Evolutionary conservation across 768 basidiomycete species (phyloP).

Genomic region (Cystobasidium tubakii): DNA sequence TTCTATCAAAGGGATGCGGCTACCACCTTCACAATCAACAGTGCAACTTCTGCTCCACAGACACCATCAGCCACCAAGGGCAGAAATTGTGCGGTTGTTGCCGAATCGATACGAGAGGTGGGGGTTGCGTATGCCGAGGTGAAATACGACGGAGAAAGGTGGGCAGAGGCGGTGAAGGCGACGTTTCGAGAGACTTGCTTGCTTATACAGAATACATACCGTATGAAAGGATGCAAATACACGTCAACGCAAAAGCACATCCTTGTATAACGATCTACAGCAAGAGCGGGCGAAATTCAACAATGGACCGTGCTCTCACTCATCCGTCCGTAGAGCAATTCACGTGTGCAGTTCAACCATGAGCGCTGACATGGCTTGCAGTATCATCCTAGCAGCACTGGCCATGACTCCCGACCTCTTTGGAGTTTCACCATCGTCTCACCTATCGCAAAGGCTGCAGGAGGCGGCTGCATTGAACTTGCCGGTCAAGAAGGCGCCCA

Average conservation of each 20-base stretch:
- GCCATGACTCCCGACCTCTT: slow-evolving; percentile 49
- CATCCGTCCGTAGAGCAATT: slow-evolving; percentile 51
- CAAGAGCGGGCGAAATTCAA: slow-evolving; percentile 80
- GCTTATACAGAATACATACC: neutral
- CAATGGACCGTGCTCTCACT: slow-evolving; percentile 64
- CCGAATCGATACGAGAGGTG: slow-evolving; percentile 50
- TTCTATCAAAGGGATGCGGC: no score
- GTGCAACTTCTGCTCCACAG: slow-evolving; percentile 47
- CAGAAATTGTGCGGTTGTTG: slow-evolving; percentile 58
- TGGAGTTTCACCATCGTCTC: slow-evolving; percentile 29
- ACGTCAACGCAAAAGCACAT: slow-evolving; percentile 57
- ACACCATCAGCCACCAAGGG: slow-evolving; percentile 81
- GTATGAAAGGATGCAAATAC: slow-evolving; percentile 65
- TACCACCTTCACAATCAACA: neutral
- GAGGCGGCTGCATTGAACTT: no score
- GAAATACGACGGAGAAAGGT: slow-evolving; percentile 88
- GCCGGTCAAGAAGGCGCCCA: neutral
- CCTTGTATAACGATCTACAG: slow-evolving; percentile 70
- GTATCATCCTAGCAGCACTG: slow-evolving; percentile 62
- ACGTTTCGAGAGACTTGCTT: no score
- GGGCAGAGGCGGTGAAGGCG: neutral
- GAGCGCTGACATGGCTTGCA: slow-evolving; percentile 48
- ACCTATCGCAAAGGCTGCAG: neutral
- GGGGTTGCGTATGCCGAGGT: slow-evolving; percentile 70
- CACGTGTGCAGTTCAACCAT: slow-evolving; percentile 36